Evolutionary conservation across 1,284 basidiomycete species (phyloP).

Genomic region (Rhodotorula sp.): DNA sequence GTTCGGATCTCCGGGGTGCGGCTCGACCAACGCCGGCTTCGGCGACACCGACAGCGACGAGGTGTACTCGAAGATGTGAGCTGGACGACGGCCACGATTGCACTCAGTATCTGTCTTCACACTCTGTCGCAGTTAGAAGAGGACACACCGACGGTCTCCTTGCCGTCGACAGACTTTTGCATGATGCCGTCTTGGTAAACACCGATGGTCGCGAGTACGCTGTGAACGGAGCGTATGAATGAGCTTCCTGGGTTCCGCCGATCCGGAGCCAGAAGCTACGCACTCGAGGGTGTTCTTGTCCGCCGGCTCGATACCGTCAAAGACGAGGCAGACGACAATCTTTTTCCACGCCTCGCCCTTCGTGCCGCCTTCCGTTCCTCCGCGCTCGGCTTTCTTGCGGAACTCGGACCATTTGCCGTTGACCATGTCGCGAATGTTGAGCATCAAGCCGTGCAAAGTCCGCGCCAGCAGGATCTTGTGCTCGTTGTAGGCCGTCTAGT

Average conservation of each 20-base stretch:
- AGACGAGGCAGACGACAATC: constrained; percentile 79
- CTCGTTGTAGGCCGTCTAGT: constrained; percentile 67
- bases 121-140: constrained; percentile 48
- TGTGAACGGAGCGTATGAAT: constrained; percentile 44
- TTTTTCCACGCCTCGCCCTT: constrained; percentile 81
- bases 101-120: too few relatives aligned
- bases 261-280: background rate
- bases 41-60: constrained; percentile 65
- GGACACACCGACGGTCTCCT: constrained; percentile 71
- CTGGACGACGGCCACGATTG: constrained; percentile 49
- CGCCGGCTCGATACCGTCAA: constrained; percentile 93
- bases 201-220: constrained; percentile 54
- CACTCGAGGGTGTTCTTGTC: constrained; percentile 91
- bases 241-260: background rate
- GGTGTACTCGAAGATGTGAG: constrained; percentile 79
- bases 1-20: constrained; percentile 76
- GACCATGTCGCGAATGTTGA: constrained; percentile 98
- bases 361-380: constrained; percentile 83
- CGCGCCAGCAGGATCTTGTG: constrained; percentile 92
- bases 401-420: constrained; percentile 92
- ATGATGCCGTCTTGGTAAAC: constrained; percentile 70
- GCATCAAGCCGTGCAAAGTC: constrained; percentile 92
- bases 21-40: constrained; percentile 79
- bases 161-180: constrained; percentile 86
- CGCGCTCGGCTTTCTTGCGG: constrained; percentile 61